These are phyloP conservation scores for Hemisphaericaspora lyxosophila DNA, from an alignment of 1,139 yeast genomes.

Conservation along the genomic window DNA sequence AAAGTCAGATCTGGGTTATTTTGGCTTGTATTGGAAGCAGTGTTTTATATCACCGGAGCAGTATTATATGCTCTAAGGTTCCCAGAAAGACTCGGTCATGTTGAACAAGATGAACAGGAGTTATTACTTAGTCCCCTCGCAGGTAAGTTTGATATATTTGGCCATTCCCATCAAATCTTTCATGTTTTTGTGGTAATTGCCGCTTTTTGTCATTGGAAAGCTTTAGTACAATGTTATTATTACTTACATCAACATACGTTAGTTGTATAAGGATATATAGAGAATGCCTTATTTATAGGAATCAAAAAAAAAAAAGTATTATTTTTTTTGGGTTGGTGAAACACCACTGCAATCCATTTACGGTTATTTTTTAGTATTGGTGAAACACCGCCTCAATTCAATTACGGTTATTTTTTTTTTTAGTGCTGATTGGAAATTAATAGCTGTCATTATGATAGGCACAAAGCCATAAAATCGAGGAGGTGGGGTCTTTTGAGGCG, in stretches of 20 bases:
- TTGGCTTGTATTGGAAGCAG: conserved; percentile 70
- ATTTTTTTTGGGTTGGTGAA: too few relatives aligned
- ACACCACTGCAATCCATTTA: too few relatives aligned
- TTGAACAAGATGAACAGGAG: conserved; percentile 30
- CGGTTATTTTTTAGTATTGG: too few relatives aligned
- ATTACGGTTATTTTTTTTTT: too few relatives aligned
- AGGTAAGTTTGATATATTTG: conserved; percentile 63
- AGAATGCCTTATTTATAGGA: background rate
- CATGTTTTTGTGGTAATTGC: conserved; percentile 82
- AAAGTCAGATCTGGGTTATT: conserved; percentile 51
- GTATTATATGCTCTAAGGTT: conserved; percentile 71
- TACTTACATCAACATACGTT: conserved; percentile 38
- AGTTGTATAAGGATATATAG: background rate
- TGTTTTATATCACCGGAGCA: conserved; percentile 77
- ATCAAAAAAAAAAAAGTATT: too few relatives aligned
- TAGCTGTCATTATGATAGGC: too few relatives aligned
- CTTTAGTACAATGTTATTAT: conserved; percentile 59
- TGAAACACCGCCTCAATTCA: too few relatives aligned
- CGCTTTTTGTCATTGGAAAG: conserved; percentile 72
- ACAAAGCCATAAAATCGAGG: too few relatives aligned
- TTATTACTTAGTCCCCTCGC: conserved; percentile 17
- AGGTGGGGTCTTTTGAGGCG: too few relatives aligned
- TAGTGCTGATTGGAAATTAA: too few relatives aligned
- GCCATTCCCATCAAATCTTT: conserved; percentile 87
- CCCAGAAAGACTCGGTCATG: conserved; percentile 75